Evolutionary conservation across 371 early-diverging fungal species (phyloP), one percentile per base, ranked within the genome.

Genomic region (Phascolomyces articulosus): DNA sequence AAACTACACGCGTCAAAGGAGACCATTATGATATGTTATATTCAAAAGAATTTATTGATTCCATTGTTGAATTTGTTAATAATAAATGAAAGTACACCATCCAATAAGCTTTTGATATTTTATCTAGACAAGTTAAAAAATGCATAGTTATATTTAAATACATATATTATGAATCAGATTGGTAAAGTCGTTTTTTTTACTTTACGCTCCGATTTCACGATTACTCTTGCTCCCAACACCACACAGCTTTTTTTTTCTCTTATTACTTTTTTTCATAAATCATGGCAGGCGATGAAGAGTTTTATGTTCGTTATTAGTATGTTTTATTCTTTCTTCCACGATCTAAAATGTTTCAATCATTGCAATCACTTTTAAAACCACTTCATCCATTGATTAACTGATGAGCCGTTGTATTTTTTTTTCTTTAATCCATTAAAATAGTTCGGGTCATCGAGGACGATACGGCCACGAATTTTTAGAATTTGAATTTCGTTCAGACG

Each of bases 401-500:
- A 55, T 24, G 23, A 34, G 20, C 48, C 28, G 31, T 57, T 1
- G 18, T 4, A 6, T 20, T 48, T 20, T 24, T 21, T 16, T 23
- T 53, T 31, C 31, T 31, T 31, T 31, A 31, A 3, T 31, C 3
- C 3, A 31, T 6, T 6, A 31, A n/a, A 11, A n/a, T 51, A 95
- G 95, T 71, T 90, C 93, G 20, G 98, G 98, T 13, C 96, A 97
- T 73, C 87, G 83, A 72, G 98, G 98, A 55, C 88, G 93, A 68
- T 96, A 93, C 75, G 99, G 99, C 21, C 98, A 98, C 82, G 99
- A 98, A 85, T 98, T 97, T 77, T 87, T 98, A 57, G 97, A 97
- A 78, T 98, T 98, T 72, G 98, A 98, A 77, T 90, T 98, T 70
- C 84, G 91, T 67, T 84, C 89, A 3, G 93, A 95, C 68, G 98